Evolutionary conservation across 768 basidiomycete species (phyloP), one percentile per base, ranked within the genome.

Genomic region (Collybia mongolica): DNA sequence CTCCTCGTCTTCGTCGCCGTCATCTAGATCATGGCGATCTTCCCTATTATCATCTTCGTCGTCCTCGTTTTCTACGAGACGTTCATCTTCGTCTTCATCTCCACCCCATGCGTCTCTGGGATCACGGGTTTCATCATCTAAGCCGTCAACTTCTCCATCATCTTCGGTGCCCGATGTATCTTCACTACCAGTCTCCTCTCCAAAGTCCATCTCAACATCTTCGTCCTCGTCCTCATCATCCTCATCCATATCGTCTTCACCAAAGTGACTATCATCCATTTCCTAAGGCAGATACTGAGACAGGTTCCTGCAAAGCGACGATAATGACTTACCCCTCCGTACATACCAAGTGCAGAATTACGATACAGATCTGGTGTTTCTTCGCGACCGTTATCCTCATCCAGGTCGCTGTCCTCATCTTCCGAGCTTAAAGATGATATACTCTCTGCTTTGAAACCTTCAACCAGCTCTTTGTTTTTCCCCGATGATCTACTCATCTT

Each of bases 341-440:
- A 93, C 94, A 98, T 94, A 54, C 95, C 97, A 32, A 99, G 78
- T 8, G 97, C 91, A 1, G 97, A 98, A 66, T 93, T 94, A 39
- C 95, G 87, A 69, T 98, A 98, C 17, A 98, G 72, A 67, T 98
- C 93, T 3, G 93, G 92, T 1, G 93, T 92, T 64, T 90, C 89
- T 64, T 90, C 89, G 7, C 88, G 80, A 23, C 68, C 77, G 22
- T 64, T 68, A 29, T 73, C 81, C 45, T 77, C 82, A 6, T 71
- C 73, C 17, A 79, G 79, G n/a, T 82, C 82, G 7, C 80, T 83
- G 14, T 83, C 82, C 3, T 83, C 82, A 1, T 83, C 82, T 2
- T 78, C 79, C 5, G 80, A 76, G 8, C 64, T 67, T 41, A 71
- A 63, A 40, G 82, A 83, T 1, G 77, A 72, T 8, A 75, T 80